Base-by-base conservation (phyloP, 371 early-diverging fungal species). In the Mortierella sp. region DNA sequence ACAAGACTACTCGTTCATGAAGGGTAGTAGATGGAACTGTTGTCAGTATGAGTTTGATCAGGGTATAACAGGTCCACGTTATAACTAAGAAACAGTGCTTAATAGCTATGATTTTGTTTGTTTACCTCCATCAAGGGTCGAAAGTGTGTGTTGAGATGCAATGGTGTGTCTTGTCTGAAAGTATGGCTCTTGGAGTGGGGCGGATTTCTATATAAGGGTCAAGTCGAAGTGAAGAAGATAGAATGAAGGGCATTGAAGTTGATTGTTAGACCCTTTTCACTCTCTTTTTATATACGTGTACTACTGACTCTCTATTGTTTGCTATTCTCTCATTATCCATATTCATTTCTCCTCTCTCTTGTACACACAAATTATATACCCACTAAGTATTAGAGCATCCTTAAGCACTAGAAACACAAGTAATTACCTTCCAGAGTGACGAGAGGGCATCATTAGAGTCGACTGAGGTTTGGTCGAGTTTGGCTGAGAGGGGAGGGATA, bases 111-210 rank as follows among this genome's bases (percentile, higher is more conserved):
- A 24, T 8, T 13, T 13, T 44, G 11, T 34, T 50, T 11, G 19
- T 28, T 60, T 84, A 81, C 84, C 84, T 79, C 84, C 84, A 57
- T 76, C 76, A 21, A 81, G 47, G 6, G 84, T 84, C 6, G 84
- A 84, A 8, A 84, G 79, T 4, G 84, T 84, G 47, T 84, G 84
- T 28, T 84, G 84, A 3, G 84, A 84, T 21, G 84, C 81, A 38
- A 84, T 84, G 26, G 84, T 47, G 52, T 84, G 84, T 48, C 79
- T 72, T 47, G 84, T 84, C 34, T 70, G 68, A 21, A 84, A 84
- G 77, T 84, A 81, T 2, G 84, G 84, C 45, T 84, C 84, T 52
- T 84, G 78, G 16, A 73, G 57, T 24, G 84, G 84, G 5, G 68
- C 76, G 13, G 84, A 60, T 63, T 79, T 81, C 81, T 81, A 45